Percentiles rank a stretch among this genome's conserved stretches.
phyloP scores from a whole-genome alignment of 1,284 basidiomycete species.

The Neonothopanus nambi region DNA sequence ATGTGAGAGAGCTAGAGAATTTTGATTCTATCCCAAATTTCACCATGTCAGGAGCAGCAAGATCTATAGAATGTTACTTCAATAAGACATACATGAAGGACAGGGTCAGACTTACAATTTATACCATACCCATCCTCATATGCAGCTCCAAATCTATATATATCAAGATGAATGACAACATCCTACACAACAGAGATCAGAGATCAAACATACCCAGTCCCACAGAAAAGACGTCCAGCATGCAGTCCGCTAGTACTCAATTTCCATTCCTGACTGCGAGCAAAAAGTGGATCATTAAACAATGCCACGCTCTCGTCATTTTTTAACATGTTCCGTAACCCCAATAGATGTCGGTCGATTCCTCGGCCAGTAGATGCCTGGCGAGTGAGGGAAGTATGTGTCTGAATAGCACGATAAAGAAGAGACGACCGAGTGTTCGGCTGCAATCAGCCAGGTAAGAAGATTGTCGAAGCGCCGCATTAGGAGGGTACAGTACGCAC shows the following conservation, averaged over 20 bases:
- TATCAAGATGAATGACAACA: background rate
- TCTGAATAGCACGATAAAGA: constrained; percentile 69
- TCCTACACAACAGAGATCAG: constrained; percentile 1
- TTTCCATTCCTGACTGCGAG: constrained; percentile 83
- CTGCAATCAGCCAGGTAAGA: constrained; percentile 31
- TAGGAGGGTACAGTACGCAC: constrained; percentile 36
- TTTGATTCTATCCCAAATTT: constrained; percentile 98
- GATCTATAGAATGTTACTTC: constrained; percentile 51
- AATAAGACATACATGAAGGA: background rate
- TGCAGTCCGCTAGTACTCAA: constrained; percentile 91
- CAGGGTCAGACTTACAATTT: constrained; percentile 74
- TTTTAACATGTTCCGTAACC: constrained; percentile 72
- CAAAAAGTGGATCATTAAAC: constrained; percentile 82
- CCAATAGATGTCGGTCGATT: constrained; percentile 91
- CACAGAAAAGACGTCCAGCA: constrained; percentile 85
- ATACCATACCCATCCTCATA: constrained; percentile 90
- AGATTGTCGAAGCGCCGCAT: background rate
- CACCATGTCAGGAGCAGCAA: constrained; percentile 78
- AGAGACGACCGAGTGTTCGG: constrained; percentile 47
- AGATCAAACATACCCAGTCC: constrained; percentile 72
- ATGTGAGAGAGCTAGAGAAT: constrained; percentile 67
- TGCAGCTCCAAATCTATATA: constrained; percentile 69
- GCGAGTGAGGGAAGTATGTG: constrained; percentile 77
- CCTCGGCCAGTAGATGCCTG: constrained; percentile 84
- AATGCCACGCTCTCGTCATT: constrained; percentile 43